phyloP scores from a whole-genome alignment of 2,329 filamentous ascomycete genomes.

The Hypomyces rosellus region DNA sequence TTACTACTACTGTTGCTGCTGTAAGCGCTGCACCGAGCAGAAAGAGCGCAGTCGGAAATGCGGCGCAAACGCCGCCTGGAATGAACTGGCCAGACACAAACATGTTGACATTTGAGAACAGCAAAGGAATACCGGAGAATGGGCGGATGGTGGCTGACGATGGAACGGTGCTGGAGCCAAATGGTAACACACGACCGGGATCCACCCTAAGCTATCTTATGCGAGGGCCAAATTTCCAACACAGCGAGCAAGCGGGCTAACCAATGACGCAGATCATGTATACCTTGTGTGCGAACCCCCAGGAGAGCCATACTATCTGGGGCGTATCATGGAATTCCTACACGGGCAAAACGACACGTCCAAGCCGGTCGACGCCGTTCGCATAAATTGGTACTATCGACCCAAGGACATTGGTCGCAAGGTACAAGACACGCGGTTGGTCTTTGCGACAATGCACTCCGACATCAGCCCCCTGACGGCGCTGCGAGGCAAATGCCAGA shows the following conservation, averaged over 20 bases:
- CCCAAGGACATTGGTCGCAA: slow-evolving; percentile 93
- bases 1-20: not conserved
- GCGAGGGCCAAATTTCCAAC: slow-evolving; percentile 11
- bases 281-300: slow-evolving; percentile 97
- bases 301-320: slow-evolving; percentile 95
- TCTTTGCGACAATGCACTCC: slow-evolving; percentile 98
- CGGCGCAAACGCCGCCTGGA: slow-evolving; percentile 30
- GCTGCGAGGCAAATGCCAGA: slow-evolving; percentile 86
- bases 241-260: slow-evolving; percentile 20
- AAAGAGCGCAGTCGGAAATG: slow-evolving; percentile 21
- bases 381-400: slow-evolving; percentile 97
- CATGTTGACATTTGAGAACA: slow-evolving; percentile 80
- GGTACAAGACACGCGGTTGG: slow-evolving; percentile 79
- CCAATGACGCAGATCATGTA: slow-evolving; percentile 58
- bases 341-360: slow-evolving; percentile 68
- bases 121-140: slow-evolving; percentile 61
- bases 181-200: slow-evolving; percentile 56
- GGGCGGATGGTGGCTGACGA: slow-evolving; percentile 84
- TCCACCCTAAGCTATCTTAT: slow-evolving; percentile 23
- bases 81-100: slow-evolving; percentile 60
- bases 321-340: slow-evolving; percentile 96
- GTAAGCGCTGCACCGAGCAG: slow-evolving; percentile 12
- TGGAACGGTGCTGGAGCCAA: slow-evolving; percentile 73
- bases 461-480: slow-evolving; percentile 90
- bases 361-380: slow-evolving; percentile 74